Base-by-base conservation (phyloP, 208 protist genomes). In the Angomonas ambiguus region DNA sequence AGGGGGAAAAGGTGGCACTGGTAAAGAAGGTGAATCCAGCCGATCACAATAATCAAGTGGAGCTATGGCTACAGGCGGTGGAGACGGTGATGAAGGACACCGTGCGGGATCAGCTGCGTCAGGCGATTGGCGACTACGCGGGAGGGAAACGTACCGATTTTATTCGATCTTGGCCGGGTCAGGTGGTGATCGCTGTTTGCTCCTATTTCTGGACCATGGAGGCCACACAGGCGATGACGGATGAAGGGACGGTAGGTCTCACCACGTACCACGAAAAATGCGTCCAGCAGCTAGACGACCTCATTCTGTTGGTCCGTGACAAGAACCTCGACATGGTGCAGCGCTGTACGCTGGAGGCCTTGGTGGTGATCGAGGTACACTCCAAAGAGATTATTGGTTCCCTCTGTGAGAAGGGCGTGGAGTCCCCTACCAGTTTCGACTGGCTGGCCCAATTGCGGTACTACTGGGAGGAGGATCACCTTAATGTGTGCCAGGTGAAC, bases 391-490 rank as follows among this genome's bases (percentile, higher is more conserved):
- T 98, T 71, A 88, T 97, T 51, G 77, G 74, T 28, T 85, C 97
- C 71, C 81, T 98, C 10, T 83, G 87, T 41, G 91, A 95, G 34
- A 84, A 90, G 63, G 95, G 96, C 45, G 91, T 98, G 10, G 80
- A 88, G 67, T 86, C 82, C n/a, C 85, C 94, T 10, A 85, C 72
- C 30, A 91, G 91, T 65, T 99, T 99, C 67, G 94, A 98, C 69
- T 99, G 98, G 97, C 79, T 92, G 13, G 82, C 91, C 49, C 97
- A 99, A 79, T 77, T 99, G 55, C 84, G 97, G 20, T 99, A 98
- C 85, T 98, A 99, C 82, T 98, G 95, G 96, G 91, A 94, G 31
- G 79, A 88, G 24, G 80, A 83, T 49, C 81, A 98, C 51, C 62
- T 98, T 33, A 72, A 66, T 6, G 94, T 98, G 32, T 75, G 83